Evolutionary conservation across 371 early-diverging fungal genomes (phyloP).

Genomic region (Mortierella sp.): DNA sequence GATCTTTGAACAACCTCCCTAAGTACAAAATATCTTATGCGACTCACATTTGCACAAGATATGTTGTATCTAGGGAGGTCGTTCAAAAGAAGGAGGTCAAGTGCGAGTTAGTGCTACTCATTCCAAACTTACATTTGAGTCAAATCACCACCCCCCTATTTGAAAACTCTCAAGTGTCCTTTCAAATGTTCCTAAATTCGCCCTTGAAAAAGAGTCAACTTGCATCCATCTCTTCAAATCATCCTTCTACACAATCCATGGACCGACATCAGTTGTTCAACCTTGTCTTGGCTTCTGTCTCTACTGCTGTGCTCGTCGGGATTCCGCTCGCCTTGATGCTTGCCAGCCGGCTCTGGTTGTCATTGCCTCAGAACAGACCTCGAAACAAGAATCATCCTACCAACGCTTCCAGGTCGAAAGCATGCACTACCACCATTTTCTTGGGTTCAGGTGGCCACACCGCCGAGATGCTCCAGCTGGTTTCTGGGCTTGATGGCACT

Average conservation of each 20-base stretch:
- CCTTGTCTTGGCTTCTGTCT: conserved; percentile 14
- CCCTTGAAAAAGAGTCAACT: not conserved
- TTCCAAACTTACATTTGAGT: no score
- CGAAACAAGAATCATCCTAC: not conserved
- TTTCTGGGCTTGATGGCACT: conserved; percentile 62
- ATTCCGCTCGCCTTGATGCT: conserved; percentile 23
- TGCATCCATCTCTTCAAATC: not conserved
- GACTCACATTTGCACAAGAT: no score
- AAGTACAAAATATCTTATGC: no score
- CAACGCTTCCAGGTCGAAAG: not conserved
- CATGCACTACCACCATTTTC: conserved; percentile 47
- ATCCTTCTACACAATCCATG: not conserved
- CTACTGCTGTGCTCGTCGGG: conserved; percentile 22
- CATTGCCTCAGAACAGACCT: conserved; percentile 30
- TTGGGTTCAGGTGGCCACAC: conserved; percentile 78
- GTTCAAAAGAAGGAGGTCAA: no score
- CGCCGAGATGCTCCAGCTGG: conserved; percentile 84
- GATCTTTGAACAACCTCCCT: no score
- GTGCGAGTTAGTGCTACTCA: no score
- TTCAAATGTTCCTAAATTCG: no score
- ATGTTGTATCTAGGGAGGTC: no score
- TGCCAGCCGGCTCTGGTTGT: conserved; percentile 20
- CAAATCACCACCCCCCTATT: no score
- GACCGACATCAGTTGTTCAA: conserved; percentile 16
- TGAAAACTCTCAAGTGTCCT: not conserved